phyloP scores from a whole-genome alignment of 495 filamentous ascomycete species.

The Xylaria scruposa region DNA sequence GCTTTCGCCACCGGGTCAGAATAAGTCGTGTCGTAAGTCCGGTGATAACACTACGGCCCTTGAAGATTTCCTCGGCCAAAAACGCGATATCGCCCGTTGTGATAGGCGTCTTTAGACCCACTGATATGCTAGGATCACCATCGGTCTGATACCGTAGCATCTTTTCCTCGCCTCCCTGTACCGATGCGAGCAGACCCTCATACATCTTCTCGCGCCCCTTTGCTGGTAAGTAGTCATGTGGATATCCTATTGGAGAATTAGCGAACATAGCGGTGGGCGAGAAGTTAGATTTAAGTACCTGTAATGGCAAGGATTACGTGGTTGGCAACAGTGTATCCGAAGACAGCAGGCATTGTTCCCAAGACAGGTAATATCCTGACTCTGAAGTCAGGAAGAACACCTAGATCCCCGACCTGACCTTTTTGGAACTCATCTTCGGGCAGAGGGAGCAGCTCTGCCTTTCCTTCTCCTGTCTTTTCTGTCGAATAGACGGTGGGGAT shows the following conservation, averaged over 20 bases:
- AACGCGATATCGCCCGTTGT: conserved; percentile 82
- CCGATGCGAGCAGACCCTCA: conserved; percentile 72
- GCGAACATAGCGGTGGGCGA: neutral
- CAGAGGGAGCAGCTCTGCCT: conserved; percentile 86
- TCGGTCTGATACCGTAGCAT: conserved; percentile 59
- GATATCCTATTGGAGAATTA: conserved; percentile 65
- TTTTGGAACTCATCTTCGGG: conserved; percentile 88
- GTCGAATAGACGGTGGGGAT: conserved; percentile 93
- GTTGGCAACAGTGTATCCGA: conserved; percentile 89
- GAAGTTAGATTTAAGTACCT: conserved; percentile 36
- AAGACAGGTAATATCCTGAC: conserved; percentile 92
- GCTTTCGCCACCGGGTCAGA: conserved; percentile 76
- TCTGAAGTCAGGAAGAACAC: conserved; percentile 88
- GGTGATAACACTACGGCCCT: conserved; percentile 81
- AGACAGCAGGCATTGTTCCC: conserved; percentile 96
- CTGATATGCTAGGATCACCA: conserved; percentile 61
- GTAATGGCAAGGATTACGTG: conserved; percentile 87
- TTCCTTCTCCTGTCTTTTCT: conserved; percentile 89
- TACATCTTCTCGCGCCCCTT: conserved; percentile 91
- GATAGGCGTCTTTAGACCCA: conserved; percentile 78
- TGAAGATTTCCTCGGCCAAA: conserved; percentile 86
- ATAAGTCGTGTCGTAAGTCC: conserved; percentile 78
- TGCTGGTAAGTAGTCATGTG: conserved; percentile 78
- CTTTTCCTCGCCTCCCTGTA: conserved; percentile 81
- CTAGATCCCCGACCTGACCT: conserved; percentile 85